A percentile compares a stretch with the other conserved stretches of the same genome.
Conservation (phyloP, 116 monocot species). For the Papilionanthe hybrid region DNA sequence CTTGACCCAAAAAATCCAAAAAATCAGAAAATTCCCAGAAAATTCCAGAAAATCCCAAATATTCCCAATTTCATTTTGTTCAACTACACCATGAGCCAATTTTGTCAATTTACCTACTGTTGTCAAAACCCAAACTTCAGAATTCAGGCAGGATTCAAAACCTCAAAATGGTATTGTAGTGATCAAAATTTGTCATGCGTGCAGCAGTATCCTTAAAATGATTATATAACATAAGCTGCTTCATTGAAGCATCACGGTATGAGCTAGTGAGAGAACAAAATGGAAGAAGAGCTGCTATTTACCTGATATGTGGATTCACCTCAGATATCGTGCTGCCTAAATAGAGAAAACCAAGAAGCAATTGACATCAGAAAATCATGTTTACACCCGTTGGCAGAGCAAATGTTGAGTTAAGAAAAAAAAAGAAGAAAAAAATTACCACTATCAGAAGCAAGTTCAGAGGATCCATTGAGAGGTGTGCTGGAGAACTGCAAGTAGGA, state of each 20-base stretch:
- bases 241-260: neutral
- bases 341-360: constrained; percentile 1
- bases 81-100: no score
- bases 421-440: neutral
- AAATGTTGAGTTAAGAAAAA: neutral
- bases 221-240: neutral
- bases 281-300: neutral
- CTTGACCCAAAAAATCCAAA: no score
- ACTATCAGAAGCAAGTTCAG: neutral
- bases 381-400: neutral
- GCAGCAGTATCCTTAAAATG: neutral
- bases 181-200: neutral
- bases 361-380: constrained; percentile 6
- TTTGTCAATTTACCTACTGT: no score
- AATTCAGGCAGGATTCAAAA: neutral
- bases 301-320: constrained; percentile 12
- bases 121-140: no score
- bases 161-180: neutral
- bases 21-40: no score
- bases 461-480: neutral
- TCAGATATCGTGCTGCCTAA: constrained; percentile 5
- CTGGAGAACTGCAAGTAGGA: constrained; percentile 2
- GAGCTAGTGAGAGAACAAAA: neutral
- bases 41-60: no score
- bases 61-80: no score